phyloP scores from a whole-genome alignment of 768 basidiomycete species.

The Leccinum incarnatum region DNA sequence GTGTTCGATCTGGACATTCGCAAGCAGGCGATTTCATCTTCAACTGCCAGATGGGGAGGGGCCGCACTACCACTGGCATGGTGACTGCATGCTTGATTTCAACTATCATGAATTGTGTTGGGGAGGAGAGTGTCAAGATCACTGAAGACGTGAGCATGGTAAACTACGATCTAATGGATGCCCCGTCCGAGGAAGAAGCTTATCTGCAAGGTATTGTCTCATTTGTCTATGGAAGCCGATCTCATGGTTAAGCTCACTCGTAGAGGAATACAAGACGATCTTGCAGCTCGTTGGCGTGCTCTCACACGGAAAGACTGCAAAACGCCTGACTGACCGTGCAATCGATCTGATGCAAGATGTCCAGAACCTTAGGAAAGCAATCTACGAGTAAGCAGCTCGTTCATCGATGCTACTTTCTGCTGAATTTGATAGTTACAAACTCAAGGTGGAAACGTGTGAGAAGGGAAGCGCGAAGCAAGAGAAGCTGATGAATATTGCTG shows the following conservation, averaged over 20 bases:
- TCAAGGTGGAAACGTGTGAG: conserved; percentile 82
- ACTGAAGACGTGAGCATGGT: conserved; percentile 38
- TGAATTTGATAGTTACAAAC: conserved; percentile 68
- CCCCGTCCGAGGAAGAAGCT: conserved; percentile 83
- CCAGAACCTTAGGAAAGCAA: conserved; percentile 92
- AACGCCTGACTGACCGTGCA: conserved; percentile 82
- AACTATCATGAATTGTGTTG: conserved; percentile 61
- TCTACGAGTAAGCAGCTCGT: conserved; percentile 73
- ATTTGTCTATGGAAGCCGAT: neutral
- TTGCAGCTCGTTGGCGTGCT: conserved; percentile 91
- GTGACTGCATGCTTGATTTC: conserved; percentile 85
- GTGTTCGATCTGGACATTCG: conserved; percentile 58
- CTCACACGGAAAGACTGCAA: conserved; percentile 89
- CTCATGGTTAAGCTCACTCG: conserved; percentile 1
- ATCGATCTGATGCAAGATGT: conserved; percentile 95
- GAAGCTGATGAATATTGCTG: conserved; percentile 69
- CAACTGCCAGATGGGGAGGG: conserved; percentile 97
- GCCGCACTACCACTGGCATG: conserved; percentile 96
- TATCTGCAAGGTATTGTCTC: conserved; percentile 70
- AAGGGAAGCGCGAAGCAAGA: conserved; percentile 74
- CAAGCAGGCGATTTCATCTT: conserved; percentile 80
- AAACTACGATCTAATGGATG: conserved; percentile 71
- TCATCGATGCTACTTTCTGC: neutral
- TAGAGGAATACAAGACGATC: conserved; percentile 97
- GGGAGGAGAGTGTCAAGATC: conserved; percentile 38